phyloP scores from a whole-genome alignment of 2,329 filamentous ascomycete genomes.

The Pseudogymnoascus sp. region DNA sequence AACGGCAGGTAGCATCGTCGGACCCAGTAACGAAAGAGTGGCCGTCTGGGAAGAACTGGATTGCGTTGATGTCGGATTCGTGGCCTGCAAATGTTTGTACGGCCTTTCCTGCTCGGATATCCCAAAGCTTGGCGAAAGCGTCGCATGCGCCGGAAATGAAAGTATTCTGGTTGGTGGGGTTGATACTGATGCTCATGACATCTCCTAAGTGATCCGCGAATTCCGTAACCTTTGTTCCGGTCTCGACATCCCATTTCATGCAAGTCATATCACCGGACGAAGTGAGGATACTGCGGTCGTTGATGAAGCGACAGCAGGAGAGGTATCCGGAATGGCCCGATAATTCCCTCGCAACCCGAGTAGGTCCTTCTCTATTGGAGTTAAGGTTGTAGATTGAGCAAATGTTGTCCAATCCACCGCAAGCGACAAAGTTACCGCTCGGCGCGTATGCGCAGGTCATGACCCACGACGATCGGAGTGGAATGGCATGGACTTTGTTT shows the following conservation, averaged over 20 bases:
- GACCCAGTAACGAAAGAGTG: slow-evolving; percentile 98
- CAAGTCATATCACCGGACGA: slow-evolving; percentile 99
- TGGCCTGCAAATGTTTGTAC: slow-evolving; percentile 98
- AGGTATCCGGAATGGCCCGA: slow-evolving; percentile 96
- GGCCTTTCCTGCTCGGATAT: slow-evolving; percentile 95
- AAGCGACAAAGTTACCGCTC: slow-evolving; percentile 96
- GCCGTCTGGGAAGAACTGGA: slow-evolving; percentile 98
- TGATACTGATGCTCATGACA: slow-evolving; percentile 99
- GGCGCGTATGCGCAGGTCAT: slow-evolving; percentile 99
- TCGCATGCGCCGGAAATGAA: slow-evolving; percentile 99
- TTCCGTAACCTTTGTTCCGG: slow-evolving; percentile 91
- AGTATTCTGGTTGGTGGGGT: slow-evolving; percentile 97
- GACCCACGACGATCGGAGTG: slow-evolving; percentile 95
- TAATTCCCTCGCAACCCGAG: slow-evolving; percentile 87
- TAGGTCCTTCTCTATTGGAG: slow-evolving; percentile 87
- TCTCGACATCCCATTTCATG: slow-evolving; percentile 99
- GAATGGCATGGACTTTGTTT: slow-evolving; percentile 98
- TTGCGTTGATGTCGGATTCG: slow-evolving; percentile 98
- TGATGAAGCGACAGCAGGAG: slow-evolving; percentile 97
- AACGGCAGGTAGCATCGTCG: slow-evolving; percentile 91
- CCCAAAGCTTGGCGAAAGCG: slow-evolving; percentile 97
- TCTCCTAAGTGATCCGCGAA: slow-evolving; percentile 97
- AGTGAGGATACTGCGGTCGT: slow-evolving; percentile 93
- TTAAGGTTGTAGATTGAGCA: slow-evolving; percentile 99
- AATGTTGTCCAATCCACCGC: slow-evolving; percentile 97